Evolutionary conservation across 176 grass and related monocot genomes (phyloP), one percentile per base, ranked within the genome.

Genomic region (Tuctoria greenei): DNA sequence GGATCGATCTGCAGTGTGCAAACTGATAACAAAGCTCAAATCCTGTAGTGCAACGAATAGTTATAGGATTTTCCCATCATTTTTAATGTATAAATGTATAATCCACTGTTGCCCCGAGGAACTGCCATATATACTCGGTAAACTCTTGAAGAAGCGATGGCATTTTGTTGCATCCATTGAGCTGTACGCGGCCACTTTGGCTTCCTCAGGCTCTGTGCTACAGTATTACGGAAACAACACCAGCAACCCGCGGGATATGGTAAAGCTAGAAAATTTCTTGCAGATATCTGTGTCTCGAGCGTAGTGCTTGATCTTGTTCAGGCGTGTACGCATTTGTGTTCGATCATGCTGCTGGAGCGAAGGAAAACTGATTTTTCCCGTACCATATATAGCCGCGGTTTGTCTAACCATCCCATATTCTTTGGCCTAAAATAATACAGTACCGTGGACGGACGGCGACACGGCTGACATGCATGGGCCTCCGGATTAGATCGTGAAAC

Each of bases 371-470:
- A 35, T 80, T 38, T 40, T 4, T 26, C 4, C 54, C 42, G 42
- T 31, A 51, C 40, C n/a, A n/a, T n/a, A n/a, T 57, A 17, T 43
- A 71, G 25, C 10, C 46, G 8, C 20, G 36, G 38, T 44, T 46
- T 72, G 36, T 14, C 15, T 10, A 7, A 37, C n/a, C n/a, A n/a
- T n/a, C n/a, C 4, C 1, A 12, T 13, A 54, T 71, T 44, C 2
- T 6, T 24, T 31, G 58, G 61, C 34, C 63, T 51, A 69, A 69
- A n/a, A n/a, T n/a, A n/a, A n/a, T n/a, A n/a, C n/a, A n/a, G n/a
- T 36, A 75, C 77, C 44, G 64, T 13, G 63, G 71, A 59, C 72
- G 14, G 51, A 15, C 7, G 34, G 57, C 15, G 41, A 71, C 55
- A 17, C 14, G 17, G 10, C n/a, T n/a, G n/a, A n/a, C n/a, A n/a